These are phyloP conservation scores for Scheffersomyces coipomensis DNA, from an alignment of 805 yeast genomes.

Conservation along the genomic window DNA sequence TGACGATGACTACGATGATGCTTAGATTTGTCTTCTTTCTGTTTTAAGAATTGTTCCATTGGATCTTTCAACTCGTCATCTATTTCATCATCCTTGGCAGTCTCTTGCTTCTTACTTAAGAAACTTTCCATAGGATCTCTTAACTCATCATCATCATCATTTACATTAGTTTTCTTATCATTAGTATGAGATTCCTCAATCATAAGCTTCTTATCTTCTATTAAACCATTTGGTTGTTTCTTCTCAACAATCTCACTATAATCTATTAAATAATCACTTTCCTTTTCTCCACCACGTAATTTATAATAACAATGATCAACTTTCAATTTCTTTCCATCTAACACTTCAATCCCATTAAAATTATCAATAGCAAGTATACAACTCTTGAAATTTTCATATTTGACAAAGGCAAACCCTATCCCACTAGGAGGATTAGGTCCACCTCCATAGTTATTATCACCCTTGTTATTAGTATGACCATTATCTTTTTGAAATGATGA, in stretches of 20 bases:
- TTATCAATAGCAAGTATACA: constrained; percentile 87
- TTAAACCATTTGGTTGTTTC: constrained; percentile 1
- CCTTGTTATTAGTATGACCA: neutral
- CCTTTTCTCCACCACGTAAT: constrained; percentile 51
- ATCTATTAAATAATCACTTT: constrained; percentile 39
- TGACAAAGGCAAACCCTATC: constrained; percentile 73
- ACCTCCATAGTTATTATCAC: constrained; percentile 1
- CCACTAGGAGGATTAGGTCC: neutral
- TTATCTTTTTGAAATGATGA: neutral
- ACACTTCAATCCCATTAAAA: constrained; percentile 63
- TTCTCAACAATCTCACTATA: constrained; percentile 12
- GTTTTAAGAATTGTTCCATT: constrained; percentile 24
- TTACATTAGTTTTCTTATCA: constrained; percentile 1
- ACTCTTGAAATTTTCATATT: constrained; percentile 78
- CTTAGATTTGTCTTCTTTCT: neutral
- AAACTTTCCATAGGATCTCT: constrained; percentile 31
- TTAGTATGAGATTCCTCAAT: constrained; percentile 2
- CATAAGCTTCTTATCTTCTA: neutral
- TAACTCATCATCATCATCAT: constrained; percentile 24
- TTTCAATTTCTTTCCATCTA: constrained; percentile 41
- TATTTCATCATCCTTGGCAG: neutral
- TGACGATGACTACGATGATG: too few relatives aligned
- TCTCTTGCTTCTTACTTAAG: neutral
- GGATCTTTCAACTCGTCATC: constrained; percentile 23
- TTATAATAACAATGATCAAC: constrained; percentile 75